Evolutionary conservation across 257 asterid genomes (phyloP), one percentile per base, ranked within the genome.

Genomic region (Solanum arcanum): DNA sequence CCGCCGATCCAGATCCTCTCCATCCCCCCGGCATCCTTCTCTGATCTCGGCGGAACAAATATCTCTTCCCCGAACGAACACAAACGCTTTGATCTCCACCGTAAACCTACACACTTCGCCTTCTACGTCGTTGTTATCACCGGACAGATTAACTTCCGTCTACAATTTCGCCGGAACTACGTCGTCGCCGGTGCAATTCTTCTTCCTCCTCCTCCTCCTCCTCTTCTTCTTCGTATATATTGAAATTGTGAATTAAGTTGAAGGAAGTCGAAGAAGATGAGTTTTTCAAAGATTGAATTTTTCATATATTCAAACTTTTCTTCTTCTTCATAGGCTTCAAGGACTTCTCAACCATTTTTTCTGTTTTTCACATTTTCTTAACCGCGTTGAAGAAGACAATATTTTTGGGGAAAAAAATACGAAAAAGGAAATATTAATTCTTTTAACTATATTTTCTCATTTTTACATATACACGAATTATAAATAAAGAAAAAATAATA

Each of bases 1-100:
- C 84, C 85, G 87, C 90, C 92, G 80, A 92, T 92, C 95, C 90
- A 89, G 98, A 95, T 93, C 99, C 96, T 92, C 91, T 95, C 99
- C 99, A 93, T 86, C 98, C 98, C 60, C 93, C 90, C 98, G 96
- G 93, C 89, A 86, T 91, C 31, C 52, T 73, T 73, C 81, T 73
- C 92, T 91, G 94, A 94, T 89, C 93, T 88, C 90, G 89, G 87
- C 88, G 86, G 88, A 92, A 87, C 92, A 87, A 88, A 87, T 91
- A 78, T 78, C 78, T 90, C 86, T 88, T 94, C 91, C 80, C 35
- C 21, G 11, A 46, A 12, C 74, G 37, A 29, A 66, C 20, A 44
- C 15, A 77, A 77, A 42, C 12, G 37, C n/a, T 44, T 77, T 44
- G 83, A 77, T 77, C 14, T 44, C 33, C 83, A 25, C 62, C 62